A percentile compares a stretch with the other conserved stretches of the same genome.
phyloP scores from a whole-genome alignment of 2,329 filamentous ascomycete genomes.

The Pseudopyricularia cyperi region DNA sequence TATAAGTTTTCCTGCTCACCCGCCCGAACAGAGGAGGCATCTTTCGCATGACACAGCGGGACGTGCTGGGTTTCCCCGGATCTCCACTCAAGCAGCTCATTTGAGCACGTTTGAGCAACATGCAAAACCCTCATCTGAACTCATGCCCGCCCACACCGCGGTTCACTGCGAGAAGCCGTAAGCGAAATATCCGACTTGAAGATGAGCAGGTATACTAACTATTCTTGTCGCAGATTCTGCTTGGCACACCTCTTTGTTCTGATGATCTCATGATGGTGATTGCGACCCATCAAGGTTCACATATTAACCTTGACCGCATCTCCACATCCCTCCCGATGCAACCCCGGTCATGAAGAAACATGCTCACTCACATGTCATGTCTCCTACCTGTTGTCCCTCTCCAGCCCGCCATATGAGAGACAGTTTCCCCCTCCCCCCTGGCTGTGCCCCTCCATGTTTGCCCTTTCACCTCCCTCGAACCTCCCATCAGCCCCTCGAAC shows the following conservation, averaged over 20 bases:
- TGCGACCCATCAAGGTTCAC: not conserved
- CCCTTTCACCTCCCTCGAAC: not conserved
- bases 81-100: not conserved
- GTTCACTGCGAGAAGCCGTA: not conserved
- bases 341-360: not conserved
- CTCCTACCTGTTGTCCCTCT: too few species aligned
- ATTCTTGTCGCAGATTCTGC: not conserved
- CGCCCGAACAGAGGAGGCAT: too few species aligned
- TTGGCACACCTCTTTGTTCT: not conserved
- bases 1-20: too few species aligned
- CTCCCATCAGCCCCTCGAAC: too few species aligned
- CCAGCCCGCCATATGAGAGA: not conserved
- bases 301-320: not conserved
- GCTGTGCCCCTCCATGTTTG: too few species aligned
- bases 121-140: not conserved
- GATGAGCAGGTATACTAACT: not conserved
- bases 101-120: slow-evolving; percentile 1
- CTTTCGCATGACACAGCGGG: too few species aligned
- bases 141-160: not conserved
- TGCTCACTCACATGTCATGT: not conserved
- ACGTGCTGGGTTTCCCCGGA: too few species aligned
- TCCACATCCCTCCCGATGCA: not conserved
- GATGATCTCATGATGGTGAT: not conserved
- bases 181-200: too few species aligned
- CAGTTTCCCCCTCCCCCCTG: not conserved